Evolutionary conservation across 371 early-diverging fungal species (phyloP), one percentile per base, ranked within the genome.

Genomic region (Coemansia sp.): DNA sequence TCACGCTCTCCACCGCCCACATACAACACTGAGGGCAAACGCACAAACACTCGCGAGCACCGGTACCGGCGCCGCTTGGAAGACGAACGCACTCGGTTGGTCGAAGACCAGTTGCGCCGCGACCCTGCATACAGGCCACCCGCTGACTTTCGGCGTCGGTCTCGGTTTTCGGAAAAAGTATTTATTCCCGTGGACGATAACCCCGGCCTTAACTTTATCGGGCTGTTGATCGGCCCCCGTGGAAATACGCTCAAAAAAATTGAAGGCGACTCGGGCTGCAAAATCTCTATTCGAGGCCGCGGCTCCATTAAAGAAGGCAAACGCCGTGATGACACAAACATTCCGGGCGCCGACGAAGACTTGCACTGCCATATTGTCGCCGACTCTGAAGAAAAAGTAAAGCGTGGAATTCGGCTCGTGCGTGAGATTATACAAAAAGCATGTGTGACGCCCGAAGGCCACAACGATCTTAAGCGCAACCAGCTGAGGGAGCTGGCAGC

Each of bases 291-390:
- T 80, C 92, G 97, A 68, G 98, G 98, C 55, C 87, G 89, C 64
- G 99, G 99, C 16, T 94, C 95, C 13, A 92, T 95, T 53, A 98
- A 98, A 80, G 97, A 96, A 74, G 97, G 98, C n/a, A 94, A 93
- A 76, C 82, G 86, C 29, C 77, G 80, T 22, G 91, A 91, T 63
- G 86, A 85, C 51, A 84, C 86, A 2, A 80, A 84, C 7, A 82
- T 84, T 31, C 86, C 91, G 2, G 93, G 92, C 22, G 92, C 91
- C 64, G 97, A 95, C 72, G 96, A 97, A 71, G 97, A 96, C 58
- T 80, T 95, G 67, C 99, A 98, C 80, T 93, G 94, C 80, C 81
- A 93, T 22, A 87, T 98, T 14, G 89, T 90, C 21, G 97, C 92
- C 2, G 96, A 95, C 73, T 80, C 89, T 7, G 92, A 93, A 73